Percentiles rank a stretch among this genome's conserved stretches.
These are phyloP conservation scores for Eucalyptus melliodora DNA, from an alignment of 345 rosid genomes.

Conservation along the genomic window DNA sequence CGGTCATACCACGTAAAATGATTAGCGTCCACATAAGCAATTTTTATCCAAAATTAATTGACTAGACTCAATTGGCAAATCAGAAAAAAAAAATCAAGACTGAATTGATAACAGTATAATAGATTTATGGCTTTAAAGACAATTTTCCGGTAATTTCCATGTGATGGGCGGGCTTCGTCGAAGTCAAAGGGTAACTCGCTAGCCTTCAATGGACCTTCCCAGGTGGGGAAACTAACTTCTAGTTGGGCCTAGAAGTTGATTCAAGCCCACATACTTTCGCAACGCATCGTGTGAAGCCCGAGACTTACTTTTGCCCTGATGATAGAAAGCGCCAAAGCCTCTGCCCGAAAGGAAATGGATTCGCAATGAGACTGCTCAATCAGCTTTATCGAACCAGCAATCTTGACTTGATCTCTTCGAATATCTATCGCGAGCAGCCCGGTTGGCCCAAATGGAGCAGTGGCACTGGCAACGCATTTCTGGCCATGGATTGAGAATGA, in stretches of 20 bases:
- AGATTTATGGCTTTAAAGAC: no score
- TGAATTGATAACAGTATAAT: accelerated
- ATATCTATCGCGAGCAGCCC: no score
- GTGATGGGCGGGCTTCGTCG: not conserved
- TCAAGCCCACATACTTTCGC: not conserved
- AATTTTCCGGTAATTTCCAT: no score
- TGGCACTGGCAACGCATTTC: no score
- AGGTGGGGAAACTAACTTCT: no score
- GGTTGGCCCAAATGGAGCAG: no score
- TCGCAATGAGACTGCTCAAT: not conserved
- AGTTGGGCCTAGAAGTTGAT: not conserved
- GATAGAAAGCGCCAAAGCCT: not conserved
- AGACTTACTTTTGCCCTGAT: not conserved
- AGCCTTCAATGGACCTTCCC: not conserved
- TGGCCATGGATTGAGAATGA: no score
- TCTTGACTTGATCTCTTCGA: no score
- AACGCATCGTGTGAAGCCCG: not conserved
- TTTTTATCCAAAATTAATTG: no score
- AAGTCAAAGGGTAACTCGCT: not conserved
- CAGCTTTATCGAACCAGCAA: not conserved
- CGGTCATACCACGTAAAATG: accelerated
- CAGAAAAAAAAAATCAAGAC: no score
- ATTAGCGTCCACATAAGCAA: accelerated
- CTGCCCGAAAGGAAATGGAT: not conserved
- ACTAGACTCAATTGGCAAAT: no score